These are phyloP conservation scores for Candida neerlandica DNA, from an alignment of 1,139 yeast species.

Conservation along the genomic window DNA sequence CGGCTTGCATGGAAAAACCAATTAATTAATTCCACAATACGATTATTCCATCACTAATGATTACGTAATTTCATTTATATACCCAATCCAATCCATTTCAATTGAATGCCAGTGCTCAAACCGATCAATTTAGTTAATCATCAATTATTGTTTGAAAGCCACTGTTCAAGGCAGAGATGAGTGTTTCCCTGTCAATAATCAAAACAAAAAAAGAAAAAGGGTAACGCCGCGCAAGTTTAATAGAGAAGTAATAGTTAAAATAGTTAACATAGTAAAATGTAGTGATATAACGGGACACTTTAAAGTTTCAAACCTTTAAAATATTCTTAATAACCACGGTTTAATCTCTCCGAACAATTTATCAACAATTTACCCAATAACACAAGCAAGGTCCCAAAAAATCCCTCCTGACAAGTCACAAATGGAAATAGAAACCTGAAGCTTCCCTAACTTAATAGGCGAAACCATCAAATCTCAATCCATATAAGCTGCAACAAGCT, in stretches of 20 bases:
- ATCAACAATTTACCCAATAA: conserved; percentile 41
- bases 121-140: neutral
- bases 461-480: conserved; percentile 21
- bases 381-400: conserved; percentile 14
- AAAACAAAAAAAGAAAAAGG: neutral
- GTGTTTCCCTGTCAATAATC: neutral
- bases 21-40: neutral
- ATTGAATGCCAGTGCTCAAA: neutral
- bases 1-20: conserved; percentile 3
- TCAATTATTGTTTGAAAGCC: no score
- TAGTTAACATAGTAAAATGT: conserved; percentile 29
- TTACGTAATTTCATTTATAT: conserved; percentile 1
- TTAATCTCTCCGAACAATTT: conserved; percentile 49
- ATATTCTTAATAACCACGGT: conserved; percentile 52
- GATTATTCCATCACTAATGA: neutral
- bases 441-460: conserved; percentile 57
- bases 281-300: conserved; percentile 62
- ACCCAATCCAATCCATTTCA: neutral
- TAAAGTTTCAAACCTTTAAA: conserved; percentile 40
- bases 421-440: conserved; percentile 8
- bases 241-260: neutral
- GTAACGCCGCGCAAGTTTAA: neutral
- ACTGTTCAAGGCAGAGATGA: no score
- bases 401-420: conserved; percentile 19
- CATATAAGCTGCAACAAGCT: conserved; percentile 17